Percentiles rank a stretch among this genome's conserved stretches.
Evolutionary conservation across 129 eudicot genomes (phyloP).

Genomic region (Centrapalus pauciflorus): DNA sequence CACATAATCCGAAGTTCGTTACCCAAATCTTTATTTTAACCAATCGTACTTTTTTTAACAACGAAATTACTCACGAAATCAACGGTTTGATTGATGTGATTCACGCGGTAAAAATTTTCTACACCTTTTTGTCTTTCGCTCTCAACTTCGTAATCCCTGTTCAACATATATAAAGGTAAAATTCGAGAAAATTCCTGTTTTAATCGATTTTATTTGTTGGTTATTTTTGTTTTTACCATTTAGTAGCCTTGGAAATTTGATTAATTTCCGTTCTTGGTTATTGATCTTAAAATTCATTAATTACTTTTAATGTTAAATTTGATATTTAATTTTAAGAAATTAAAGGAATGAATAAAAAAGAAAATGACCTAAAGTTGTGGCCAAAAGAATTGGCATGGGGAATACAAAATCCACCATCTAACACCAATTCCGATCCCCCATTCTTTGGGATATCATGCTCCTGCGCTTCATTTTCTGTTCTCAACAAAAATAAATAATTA

Average conservation of each 20-base stretch:
- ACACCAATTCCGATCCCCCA: constrained; percentile 39
- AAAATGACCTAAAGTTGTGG: constrained; percentile 65
- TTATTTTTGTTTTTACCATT: neutral
- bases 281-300: neutral
- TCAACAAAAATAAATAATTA: neutral
- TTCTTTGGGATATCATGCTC: constrained; percentile 31
- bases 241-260: neutral
- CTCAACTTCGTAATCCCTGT: constrained; percentile 70
- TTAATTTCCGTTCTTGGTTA: neutral
- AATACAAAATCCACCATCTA: constrained; percentile 65
- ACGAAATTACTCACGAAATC: constrained; percentile 17
- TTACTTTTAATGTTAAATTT: no score
- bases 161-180: neutral
- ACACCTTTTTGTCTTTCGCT: constrained; percentile 71
- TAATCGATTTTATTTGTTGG: neutral
- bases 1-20: neutral
- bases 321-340: no score
- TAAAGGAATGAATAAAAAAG: neutral
- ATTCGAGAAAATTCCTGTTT: no score
- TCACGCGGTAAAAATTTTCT: constrained; percentile 53
- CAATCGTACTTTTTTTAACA: no score
- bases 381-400: constrained; percentile 70
- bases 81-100: constrained; percentile 32
- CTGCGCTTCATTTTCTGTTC: constrained; percentile 42
- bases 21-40: neutral